phyloP scores from a whole-genome alignment of 208 protist species.

The Acanthamoeba triangularis region DNA sequence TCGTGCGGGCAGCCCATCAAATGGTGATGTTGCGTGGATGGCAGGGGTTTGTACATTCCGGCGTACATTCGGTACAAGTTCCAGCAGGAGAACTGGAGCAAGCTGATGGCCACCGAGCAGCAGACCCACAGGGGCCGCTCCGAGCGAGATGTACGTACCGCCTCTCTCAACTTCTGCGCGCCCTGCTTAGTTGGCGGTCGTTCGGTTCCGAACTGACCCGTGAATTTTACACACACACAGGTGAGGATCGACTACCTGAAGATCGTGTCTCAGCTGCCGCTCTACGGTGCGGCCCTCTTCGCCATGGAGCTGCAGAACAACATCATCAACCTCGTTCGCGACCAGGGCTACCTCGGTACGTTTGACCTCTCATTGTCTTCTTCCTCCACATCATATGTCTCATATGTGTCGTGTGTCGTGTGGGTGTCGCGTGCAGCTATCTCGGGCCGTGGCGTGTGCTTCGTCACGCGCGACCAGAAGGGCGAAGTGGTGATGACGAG shows the following conservation, averaged over 20 bases:
- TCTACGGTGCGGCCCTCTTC: constrained; percentile 67
- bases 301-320: constrained; percentile 74
- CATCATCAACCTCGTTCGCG: constrained; percentile 47
- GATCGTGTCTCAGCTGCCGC: constrained; percentile 44
- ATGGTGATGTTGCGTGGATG: too few species aligned
- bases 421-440: neutral
- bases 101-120: neutral
- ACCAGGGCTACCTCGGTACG: constrained; percentile 67
- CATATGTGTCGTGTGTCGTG: neutral
- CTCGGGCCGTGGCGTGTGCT: constrained; percentile 55
- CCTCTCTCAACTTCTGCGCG: neutral
- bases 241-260: constrained; percentile 61
- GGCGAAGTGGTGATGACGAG: constrained; percentile 68
- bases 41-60: constrained; percentile 47
- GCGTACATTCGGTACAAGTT: constrained; percentile 68
- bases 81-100: constrained; percentile 52
- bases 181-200: neutral
- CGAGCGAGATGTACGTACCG: neutral
- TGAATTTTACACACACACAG: neutral
- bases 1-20: neutral
- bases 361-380: neutral
- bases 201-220: neutral
- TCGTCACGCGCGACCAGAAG: constrained; percentile 74
- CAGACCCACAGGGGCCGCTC: neutral
- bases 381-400: neutral